Percentiles rank a stretch among this genome's conserved stretches.
Conservation (phyloP, 2,329 filamentous ascomycete genomes). For the Fusarium goolgardi region DNA sequence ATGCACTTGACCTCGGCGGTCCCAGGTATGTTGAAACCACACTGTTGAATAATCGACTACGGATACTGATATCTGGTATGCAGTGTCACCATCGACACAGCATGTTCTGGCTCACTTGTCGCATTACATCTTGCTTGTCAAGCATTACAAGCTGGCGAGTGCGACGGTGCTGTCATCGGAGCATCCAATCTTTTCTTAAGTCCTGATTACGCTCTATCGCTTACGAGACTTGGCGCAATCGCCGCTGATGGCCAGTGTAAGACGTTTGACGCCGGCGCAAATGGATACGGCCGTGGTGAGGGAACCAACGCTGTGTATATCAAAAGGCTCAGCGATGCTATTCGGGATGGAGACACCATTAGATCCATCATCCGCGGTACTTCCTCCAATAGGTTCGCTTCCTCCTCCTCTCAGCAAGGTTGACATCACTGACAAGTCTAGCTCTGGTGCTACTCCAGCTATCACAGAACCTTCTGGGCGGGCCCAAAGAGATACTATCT, state of each 20-base stretch:
- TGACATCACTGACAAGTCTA: constrained; percentile 21
- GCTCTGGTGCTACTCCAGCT: constrained; percentile 60
- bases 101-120: constrained; percentile 58
- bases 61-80: constrained; percentile 17
- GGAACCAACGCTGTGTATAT: constrained; percentile 65
- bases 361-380: constrained; percentile 62
- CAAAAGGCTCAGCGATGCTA: constrained; percentile 64
- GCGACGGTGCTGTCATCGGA: constrained; percentile 50
- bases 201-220: constrained; percentile 43
- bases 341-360: constrained; percentile 64
- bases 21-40: constrained; percentile 34
- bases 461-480: constrained; percentile 63
- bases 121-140: constrained; percentile 56
- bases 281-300: constrained; percentile 67
- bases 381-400: constrained; percentile 56
- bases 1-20: constrained; percentile 43
- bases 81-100: constrained; percentile 60
- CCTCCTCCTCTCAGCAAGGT: constrained; percentile 42
- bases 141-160: constrained; percentile 49
- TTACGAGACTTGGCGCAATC: constrained; percentile 43
- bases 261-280: constrained; percentile 63
- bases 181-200: constrained; percentile 48
- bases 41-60: not conserved
- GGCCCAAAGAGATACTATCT: constrained; percentile 55
- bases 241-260: constrained; percentile 53